Evolutionary conservation across 352 stramenopile species (phyloP).

Genomic region (Blastocystis sp.): DNA sequence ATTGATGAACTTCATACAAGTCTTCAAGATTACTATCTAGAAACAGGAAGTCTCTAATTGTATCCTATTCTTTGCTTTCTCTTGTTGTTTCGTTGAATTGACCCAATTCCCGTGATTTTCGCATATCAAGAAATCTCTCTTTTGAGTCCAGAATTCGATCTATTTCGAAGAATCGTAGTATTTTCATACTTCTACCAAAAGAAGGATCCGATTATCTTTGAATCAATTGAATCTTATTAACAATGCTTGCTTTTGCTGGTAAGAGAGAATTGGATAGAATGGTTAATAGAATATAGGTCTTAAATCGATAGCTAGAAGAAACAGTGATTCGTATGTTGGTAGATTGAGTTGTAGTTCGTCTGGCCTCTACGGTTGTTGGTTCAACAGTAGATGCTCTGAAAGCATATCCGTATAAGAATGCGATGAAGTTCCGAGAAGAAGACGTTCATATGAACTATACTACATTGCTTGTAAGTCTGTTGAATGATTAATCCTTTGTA

Average conservation of each 20-base stretch:
- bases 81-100: constrained; percentile 1
- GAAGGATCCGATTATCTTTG: background rate
- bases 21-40: constrained; percentile 26
- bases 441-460: constrained; percentile 54
- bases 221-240: background rate
- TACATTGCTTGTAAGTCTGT: background rate
- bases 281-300: constrained; percentile 33
- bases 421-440: constrained; percentile 33
- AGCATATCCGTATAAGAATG: constrained; percentile 52
- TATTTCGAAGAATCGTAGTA: background rate
- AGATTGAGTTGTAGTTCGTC: constrained; percentile 24
- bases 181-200: background rate
- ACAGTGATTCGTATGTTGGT: background rate
- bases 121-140: background rate
- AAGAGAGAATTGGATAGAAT: background rate
- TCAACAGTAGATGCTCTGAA: constrained; percentile 14
- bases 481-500: background rate
- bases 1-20: constrained; percentile 53
- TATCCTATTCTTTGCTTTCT: background rate
- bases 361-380: constrained; percentile 46
- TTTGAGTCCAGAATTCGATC: background rate
- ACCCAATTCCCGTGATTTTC: background rate
- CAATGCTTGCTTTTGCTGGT: constrained; percentile 50
- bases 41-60: constrained; percentile 2
- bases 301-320: background rate